These are phyloP conservation scores for Pseudocercospora pini-densiflorae DNA, from an alignment of 2,329 filamentous ascomycete species.

Conservation along the genomic window DNA sequence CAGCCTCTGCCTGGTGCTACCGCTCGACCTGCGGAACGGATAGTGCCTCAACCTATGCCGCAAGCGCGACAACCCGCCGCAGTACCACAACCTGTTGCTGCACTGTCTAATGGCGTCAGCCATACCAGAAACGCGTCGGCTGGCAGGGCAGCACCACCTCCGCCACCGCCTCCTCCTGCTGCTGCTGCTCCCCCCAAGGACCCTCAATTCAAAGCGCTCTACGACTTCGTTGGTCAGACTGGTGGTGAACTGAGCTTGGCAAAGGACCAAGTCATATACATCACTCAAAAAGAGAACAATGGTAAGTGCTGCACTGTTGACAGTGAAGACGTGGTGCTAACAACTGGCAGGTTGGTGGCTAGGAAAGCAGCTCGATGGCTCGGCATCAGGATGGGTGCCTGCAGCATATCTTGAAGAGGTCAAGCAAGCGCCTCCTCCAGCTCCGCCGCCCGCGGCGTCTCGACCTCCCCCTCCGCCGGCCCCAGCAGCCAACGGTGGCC, in stretches of 20 bases:
- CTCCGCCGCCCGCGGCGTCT: constrained; percentile 53
- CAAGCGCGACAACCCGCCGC: constrained; percentile 36
- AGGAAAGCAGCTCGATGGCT: constrained; percentile 70
- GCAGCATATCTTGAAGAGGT: constrained; percentile 93
- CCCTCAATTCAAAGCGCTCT: constrained; percentile 85
- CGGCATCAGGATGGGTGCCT: constrained; percentile 89
- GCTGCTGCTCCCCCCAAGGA: constrained; percentile 66
- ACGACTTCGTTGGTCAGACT: constrained; percentile 85
- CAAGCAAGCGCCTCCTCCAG: constrained; percentile 57
- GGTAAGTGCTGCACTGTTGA: constrained; percentile 64
- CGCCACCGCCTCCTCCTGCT: constrained; percentile 68
- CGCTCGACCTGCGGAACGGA: constrained; percentile 31
- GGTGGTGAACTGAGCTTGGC: constrained; percentile 82
- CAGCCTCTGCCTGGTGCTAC: constrained; percentile 40
- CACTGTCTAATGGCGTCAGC: constrained; percentile 52
- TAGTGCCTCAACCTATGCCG: constrained; percentile 32
- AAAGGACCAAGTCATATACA: constrained; percentile 80
- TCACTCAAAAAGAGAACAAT: constrained; percentile 94
- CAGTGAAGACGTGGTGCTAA: constrained; percentile 20
- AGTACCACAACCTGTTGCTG: constrained; percentile 50
- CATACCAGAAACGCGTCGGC: constrained; percentile 48
- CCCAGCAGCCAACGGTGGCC: constrained; percentile 42
- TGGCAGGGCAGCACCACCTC: constrained; percentile 52
- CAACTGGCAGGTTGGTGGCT: constrained; percentile 85
- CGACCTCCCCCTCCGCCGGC: constrained; percentile 67